Conservation (phyloP, 371 early-diverging fungal genomes). For the Umbelopsis sp. region DNA sequence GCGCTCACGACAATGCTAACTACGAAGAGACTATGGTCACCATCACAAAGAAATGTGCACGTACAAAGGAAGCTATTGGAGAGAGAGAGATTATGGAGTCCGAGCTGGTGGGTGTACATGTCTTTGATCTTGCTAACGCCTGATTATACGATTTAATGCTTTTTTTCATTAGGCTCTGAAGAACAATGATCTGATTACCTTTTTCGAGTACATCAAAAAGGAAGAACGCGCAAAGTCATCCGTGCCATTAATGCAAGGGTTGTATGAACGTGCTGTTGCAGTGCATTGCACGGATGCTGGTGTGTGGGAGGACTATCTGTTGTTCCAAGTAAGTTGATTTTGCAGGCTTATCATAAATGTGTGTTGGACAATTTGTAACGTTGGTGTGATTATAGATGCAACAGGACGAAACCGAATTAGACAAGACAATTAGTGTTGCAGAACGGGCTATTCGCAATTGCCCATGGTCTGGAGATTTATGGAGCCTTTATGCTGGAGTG, state of each 20-base stretch:
- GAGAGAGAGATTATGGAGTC: constrained; percentile 60
- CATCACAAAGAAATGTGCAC: constrained; percentile 54
- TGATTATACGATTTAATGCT: not conserved
- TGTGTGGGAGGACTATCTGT: constrained; percentile 75
- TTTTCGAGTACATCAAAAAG: constrained; percentile 55
- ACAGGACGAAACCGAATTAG: not conserved
- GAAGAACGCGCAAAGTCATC: constrained; percentile 38
- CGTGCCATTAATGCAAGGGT: constrained; percentile 36
- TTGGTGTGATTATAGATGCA: constrained; percentile 5
- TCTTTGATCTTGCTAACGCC: not conserved
- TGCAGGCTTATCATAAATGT: not conserved
- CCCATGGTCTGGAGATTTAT: constrained; percentile 69
- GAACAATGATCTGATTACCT: constrained; percentile 41
- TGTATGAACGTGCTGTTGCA: constrained; percentile 71
- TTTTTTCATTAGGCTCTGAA: constrained; percentile 21
- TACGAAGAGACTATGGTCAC: constrained; percentile 65
- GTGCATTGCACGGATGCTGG: constrained; percentile 57
- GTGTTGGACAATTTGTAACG: constrained; percentile 7
- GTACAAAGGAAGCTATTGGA: constrained; percentile 44
- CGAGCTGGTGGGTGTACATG: constrained; percentile 38
- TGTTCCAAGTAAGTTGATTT: constrained; percentile 47
- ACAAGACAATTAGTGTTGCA: constrained; percentile 22
- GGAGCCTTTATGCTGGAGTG: constrained; percentile 51
- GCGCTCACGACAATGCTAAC: constrained; percentile 48
- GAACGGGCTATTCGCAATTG: constrained; percentile 69